Evolutionary conservation across 352 stramenopile genomes (phyloP), one percentile per base, ranked within the genome.

Genomic region (Pythium chondricola): DNA sequence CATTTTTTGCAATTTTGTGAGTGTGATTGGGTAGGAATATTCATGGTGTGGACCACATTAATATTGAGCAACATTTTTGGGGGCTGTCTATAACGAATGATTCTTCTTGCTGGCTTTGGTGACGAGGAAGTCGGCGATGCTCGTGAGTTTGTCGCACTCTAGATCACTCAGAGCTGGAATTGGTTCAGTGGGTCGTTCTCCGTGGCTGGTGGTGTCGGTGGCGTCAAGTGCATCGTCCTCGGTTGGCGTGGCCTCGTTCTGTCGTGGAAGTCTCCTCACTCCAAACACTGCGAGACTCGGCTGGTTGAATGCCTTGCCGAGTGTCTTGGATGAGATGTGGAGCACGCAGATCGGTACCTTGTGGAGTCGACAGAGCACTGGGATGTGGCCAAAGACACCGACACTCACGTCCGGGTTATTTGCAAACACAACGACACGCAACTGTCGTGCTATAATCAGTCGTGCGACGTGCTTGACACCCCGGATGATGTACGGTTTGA

Each of bases 261-360:
- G 14, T 42, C 20, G 16, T 18, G 56, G 56, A 33, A 59, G 32
- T n/a, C 48, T 31, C 62, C 58, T 65, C 30, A 89, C 67, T 3
- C 71, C 74, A 8, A 90, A 52, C 2, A 74, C 73, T 4, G 67
- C 58, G 25, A 88, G 40, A 40, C 63, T 88, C 36, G 74, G 69
- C 44, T 87, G 61, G 32, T 61, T 47, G 39, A 90, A 88, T 6
- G 83, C 29, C 20, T 50, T 48, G 27, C 79, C 79, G 26, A 91
- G 67, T 11, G 62, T 67, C 61, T 75, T 80, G 49, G 79, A 87
- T 26, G 76, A 88, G 33, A 86, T 22, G 40, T 83, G 76, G 45
- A 91, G 49, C 56, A 88, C 71, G 52, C 74, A 88, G 22, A 88
- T 66, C 2, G 79, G 76, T 22, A 91, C 69, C 14, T 61, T 46